Evolutionary conservation across 2,329 filamentous ascomycete genomes (phyloP).

Genomic region (Penicillium brasilianum): DNA sequence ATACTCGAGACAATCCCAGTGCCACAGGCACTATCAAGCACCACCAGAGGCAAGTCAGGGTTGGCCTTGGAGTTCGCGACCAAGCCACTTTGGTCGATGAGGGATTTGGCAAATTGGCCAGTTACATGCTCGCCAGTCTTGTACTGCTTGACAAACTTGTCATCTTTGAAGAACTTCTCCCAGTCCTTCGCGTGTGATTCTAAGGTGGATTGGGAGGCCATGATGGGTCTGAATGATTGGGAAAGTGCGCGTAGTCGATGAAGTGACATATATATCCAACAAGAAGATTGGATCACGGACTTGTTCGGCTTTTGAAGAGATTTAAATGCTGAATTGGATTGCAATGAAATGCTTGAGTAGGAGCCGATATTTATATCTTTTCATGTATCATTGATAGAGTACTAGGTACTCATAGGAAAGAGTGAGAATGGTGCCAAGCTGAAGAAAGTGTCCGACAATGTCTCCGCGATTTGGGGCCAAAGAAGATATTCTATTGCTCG

Average conservation of each 20-base stretch:
- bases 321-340: background rate
- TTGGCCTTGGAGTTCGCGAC: slow-evolving; percentile 18
- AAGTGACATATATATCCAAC: background rate
- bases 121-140: slow-evolving; percentile 39
- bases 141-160: slow-evolving; percentile 34
- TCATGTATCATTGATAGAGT: background rate
- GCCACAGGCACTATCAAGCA: slow-evolving; percentile 62
- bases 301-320: background rate
- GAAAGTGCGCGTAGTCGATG: background rate
- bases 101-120: slow-evolving; percentile 34
- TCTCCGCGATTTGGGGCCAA: slow-evolving; percentile 20
- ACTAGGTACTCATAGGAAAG: background rate
- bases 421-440: background rate
- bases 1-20: slow-evolving; percentile 56
- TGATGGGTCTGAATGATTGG: slow-evolving; percentile 1
- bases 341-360: background rate
- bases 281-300: no score
- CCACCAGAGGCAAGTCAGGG: slow-evolving; percentile 29
- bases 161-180: slow-evolving; percentile 22
- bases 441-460: slow-evolving; percentile 31
- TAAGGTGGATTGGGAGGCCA: slow-evolving; percentile 18
- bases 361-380: background rate
- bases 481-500: background rate
- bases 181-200: background rate
- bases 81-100: slow-evolving; percentile 39